Evolutionary conservation across 805 yeast species (phyloP), one percentile per base, ranked within the genome.

Genomic region (Monosporozyma servazzii): DNA sequence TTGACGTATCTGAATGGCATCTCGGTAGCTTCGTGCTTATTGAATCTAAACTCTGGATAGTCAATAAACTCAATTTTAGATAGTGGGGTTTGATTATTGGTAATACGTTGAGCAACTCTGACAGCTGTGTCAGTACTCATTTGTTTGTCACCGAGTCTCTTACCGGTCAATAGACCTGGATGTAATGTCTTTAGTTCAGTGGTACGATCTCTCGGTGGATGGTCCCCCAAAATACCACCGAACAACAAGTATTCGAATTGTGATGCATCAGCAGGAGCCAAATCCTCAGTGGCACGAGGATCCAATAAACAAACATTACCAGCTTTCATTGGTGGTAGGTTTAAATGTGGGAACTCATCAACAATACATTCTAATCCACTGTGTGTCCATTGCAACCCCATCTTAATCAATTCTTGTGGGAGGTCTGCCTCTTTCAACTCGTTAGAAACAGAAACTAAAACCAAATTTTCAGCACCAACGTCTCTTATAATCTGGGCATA

Each of bases 61-160:
- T 93, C 98, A 49, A 91, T 80, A 65, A 88, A 91, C 51, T 79
- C 78, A 55, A 93, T 88, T 48, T 86, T 78, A 55, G 85, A 86
- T 59, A 91, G 86, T 23, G 67, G 64, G 1, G 60, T 71, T 50
- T 75, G 70, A 43, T 78, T 76, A 53, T 82, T 80, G n/a, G 88
- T 72, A 29, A 91, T 90, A 45, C 77, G 64, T 61, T 88, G 89
- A 1, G 97, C 88, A 18, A 95, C 88, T 68, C 99, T 79, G 33
- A 93, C 84, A 0, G 98, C 98, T 1, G 99, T 91, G 65, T 91
- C 99, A 0, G 99, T 91, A 17, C 98, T 88, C 98, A 91, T 93
- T 66, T 91, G 99, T 57, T 85, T 78, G 48, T 74, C 78, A 2
- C 96, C 98, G 49, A 91, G 74, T 65, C 96, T 78, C 71, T 93